A percentile compares a stretch with the other conserved stretches of the same genome.
These are phyloP conservation scores for Phytopythium oedochilum DNA, from an alignment of 352 stramenopile genomes.

Conservation along the genomic window DNA sequence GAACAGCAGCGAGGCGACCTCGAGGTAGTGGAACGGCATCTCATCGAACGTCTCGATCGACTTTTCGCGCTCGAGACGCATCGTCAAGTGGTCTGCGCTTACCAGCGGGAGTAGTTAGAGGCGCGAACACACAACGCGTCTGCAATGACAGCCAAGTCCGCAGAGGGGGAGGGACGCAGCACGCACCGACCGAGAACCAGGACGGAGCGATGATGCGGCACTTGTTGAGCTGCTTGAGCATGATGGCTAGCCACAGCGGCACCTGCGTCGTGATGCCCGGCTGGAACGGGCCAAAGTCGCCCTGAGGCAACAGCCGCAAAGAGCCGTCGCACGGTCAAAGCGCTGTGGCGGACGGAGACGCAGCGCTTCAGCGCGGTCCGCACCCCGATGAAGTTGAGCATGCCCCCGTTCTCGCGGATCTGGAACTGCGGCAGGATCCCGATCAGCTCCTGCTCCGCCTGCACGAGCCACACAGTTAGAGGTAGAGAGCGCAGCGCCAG, in stretches of 20 bases:
- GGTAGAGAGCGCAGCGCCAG: background rate
- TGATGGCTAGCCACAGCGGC: constrained; percentile 86
- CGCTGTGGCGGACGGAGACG: background rate
- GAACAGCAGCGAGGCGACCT: constrained; percentile 79
- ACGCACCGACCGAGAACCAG: constrained; percentile 76
- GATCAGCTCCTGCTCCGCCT: constrained; percentile 87
- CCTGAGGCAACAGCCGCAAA: constrained; percentile 16
- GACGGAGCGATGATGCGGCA: constrained; percentile 75
- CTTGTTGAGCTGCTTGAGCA: constrained; percentile 88
- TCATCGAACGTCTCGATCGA: constrained; percentile 70
- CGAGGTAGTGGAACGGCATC: constrained; percentile 86
- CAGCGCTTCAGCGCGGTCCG: background rate
- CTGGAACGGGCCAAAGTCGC: constrained; percentile 87
- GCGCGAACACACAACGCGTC: too few relatives aligned
- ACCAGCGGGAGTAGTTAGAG: background rate
- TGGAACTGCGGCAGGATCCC: constrained; percentile 84
- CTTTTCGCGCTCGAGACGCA: constrained; percentile 64
- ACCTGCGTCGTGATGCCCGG: constrained; percentile 79
- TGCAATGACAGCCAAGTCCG: background rate
- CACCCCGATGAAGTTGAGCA: constrained; percentile 82
- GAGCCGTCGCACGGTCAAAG: background rate
- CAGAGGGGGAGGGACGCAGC: too few relatives aligned
- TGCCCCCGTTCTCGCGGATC: constrained; percentile 64
- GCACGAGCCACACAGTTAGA: background rate
- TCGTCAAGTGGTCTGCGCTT: constrained; percentile 47